Percentiles rank a stretch among this genome's conserved stretches.
Evolutionary conservation across 768 basidiomycete species (phyloP).

Genomic region (Xerocomus spinulosus): DNA sequence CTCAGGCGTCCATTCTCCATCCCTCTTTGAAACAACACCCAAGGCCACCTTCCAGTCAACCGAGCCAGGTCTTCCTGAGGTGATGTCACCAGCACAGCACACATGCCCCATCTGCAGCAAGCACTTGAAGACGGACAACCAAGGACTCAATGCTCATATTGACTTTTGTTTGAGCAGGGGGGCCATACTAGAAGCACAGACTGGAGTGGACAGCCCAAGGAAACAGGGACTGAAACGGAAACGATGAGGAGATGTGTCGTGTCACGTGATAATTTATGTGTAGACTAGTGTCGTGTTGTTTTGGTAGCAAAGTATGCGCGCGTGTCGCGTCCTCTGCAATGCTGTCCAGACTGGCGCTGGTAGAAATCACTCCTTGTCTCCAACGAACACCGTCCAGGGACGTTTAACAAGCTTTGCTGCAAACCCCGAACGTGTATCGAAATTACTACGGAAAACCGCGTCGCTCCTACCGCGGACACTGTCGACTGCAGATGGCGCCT

Average conservation of each 20-base stretch:
- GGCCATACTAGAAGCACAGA: conserved; percentile 70
- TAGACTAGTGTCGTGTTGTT: neutral
- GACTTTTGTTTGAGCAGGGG: conserved; percentile 83
- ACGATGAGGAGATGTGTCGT: conserved; percentile 6
- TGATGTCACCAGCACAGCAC: conserved; percentile 22
- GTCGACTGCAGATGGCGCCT: conserved; percentile 16
- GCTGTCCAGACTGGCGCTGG: conserved; percentile 2
- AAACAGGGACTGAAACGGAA: conserved; percentile 11
- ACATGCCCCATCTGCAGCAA: conserved; percentile 72
- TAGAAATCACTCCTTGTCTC: neutral
- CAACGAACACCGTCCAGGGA: neutral
- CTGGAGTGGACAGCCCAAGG: conserved; percentile 20
- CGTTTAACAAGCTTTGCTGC: neutral
- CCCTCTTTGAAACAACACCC: neutral
- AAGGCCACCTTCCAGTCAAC: conserved; percentile 3
- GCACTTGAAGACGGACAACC: conserved; percentile 63
- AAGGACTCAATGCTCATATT: conserved; percentile 78
- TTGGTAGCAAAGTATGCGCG: conserved; percentile 20
- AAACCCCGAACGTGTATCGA: conserved; percentile 32
- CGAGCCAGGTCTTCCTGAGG: conserved; percentile 13
- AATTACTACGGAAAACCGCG: conserved; percentile 46
- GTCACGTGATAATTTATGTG: conserved; percentile 17
- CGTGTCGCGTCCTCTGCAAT: conserved; percentile 20
- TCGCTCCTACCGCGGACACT: conserved; percentile 45
- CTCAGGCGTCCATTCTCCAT: neutral